A percentile compares a stretch with the other conserved stretches of the same genome.
phyloP scores from a whole-genome alignment of 2,329 filamentous ascomycete genomes.

The Neopestalotiopsis sp. region DNA sequence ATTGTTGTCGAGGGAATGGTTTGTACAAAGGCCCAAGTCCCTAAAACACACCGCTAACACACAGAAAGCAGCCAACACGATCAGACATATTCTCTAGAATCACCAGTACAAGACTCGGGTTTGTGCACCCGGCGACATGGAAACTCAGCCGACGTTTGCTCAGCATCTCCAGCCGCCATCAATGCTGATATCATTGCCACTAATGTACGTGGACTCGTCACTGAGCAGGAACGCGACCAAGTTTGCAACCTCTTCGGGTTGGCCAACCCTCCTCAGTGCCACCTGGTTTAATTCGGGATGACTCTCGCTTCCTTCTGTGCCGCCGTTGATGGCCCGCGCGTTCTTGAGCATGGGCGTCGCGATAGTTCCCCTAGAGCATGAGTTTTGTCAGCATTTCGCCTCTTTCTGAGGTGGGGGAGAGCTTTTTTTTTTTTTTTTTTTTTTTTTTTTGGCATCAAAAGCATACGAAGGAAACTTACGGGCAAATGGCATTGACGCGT shows the following conservation, averaged over 20 bases:
- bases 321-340: conserved; percentile 12
- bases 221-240: conserved; percentile 41
- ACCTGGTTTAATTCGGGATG: conserved; percentile 22
- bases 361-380: conserved; percentile 30
- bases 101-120: no score
- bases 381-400: not conserved
- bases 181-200: conserved; percentile 27
- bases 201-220: conserved; percentile 31
- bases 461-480: conserved; percentile 25
- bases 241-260: conserved; percentile 37
- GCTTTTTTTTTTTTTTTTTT: not conserved
- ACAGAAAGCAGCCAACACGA: no score
- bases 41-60: no score
- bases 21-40: not conserved
- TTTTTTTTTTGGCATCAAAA: not conserved
- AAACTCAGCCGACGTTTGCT: not conserved
- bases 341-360: conserved; percentile 32
- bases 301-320: conserved; percentile 20
- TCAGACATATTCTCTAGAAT: no score
- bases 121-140: no score
- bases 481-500: conserved; percentile 35
- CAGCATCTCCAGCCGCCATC: conserved; percentile 35
- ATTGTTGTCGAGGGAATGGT: not conserved
- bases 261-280: conserved; percentile 26
- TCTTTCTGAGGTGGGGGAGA: not conserved